A percentile compares a stretch with the other conserved stretches of the same genome.
Evolutionary conservation across 2,329 filamentous ascomycete species (phyloP).

Genomic region (Aspergillus melleus): DNA sequence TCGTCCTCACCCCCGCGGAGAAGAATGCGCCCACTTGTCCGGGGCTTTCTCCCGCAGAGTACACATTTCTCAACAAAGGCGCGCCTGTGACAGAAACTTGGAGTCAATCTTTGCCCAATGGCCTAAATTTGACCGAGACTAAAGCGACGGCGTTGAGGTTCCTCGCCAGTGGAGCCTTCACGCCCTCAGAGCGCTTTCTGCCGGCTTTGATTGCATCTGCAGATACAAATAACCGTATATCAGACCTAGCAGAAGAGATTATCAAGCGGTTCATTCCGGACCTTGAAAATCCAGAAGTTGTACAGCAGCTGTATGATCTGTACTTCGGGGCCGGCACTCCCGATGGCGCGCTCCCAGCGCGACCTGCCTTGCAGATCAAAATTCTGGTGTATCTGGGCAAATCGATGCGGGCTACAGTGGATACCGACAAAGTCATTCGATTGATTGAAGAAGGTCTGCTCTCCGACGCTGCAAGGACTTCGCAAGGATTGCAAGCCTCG

Average conservation of each 20-base stretch:
- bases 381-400: conserved; percentile 75
- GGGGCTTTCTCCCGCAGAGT: conserved; percentile 65
- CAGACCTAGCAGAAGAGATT: conserved; percentile 83
- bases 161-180: conserved; percentile 82
- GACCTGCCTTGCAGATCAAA: conserved; percentile 72
- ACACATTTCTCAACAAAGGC: conserved; percentile 68
- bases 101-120: conserved; percentile 59
- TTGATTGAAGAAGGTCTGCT: conserved; percentile 68
- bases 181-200: conserved; percentile 77
- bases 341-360: conserved; percentile 49
- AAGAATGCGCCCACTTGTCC: conserved; percentile 49
- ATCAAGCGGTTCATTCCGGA: conserved; percentile 72
- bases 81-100: conserved; percentile 52
- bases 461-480: conserved; percentile 41
- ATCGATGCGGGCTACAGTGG: conserved; percentile 70
- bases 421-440: conserved; percentile 65
- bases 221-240: conserved; percentile 76
- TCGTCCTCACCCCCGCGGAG: conserved; percentile 63
- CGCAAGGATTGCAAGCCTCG: conserved; percentile 68
- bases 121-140: conserved; percentile 67
- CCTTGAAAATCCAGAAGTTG: conserved; percentile 66
- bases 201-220: conserved; percentile 81
- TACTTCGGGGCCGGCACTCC: conserved; percentile 63
- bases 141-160: conserved; percentile 70
- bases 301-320: conserved; percentile 68